These are phyloP conservation scores for Phytopythium montanum DNA, from an alignment of 352 stramenopile species.

Conservation along the genomic window DNA sequence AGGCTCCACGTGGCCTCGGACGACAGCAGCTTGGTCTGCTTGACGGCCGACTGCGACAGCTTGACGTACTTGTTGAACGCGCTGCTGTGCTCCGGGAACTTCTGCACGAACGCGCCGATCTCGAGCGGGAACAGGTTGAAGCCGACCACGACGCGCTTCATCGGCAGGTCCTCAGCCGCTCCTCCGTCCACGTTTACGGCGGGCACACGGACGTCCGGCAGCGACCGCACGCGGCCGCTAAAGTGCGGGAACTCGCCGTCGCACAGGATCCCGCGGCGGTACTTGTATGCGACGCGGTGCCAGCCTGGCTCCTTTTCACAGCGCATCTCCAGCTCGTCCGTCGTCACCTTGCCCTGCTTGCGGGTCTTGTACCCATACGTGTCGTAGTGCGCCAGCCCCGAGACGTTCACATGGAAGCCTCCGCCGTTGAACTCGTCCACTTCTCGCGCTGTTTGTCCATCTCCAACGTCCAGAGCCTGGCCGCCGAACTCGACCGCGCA, in stretches of 20 bases:
- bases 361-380: constrained; percentile 67
- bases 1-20: constrained; percentile 37
- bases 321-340: constrained; percentile 36
- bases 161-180: constrained; percentile 1
- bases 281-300: constrained; percentile 42
- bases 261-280: constrained; percentile 60
- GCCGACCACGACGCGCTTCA: constrained; percentile 68
- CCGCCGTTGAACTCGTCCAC: constrained; percentile 37
- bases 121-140: constrained; percentile 73
- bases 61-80: constrained; percentile 77
- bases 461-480: background rate
- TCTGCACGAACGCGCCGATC: constrained; percentile 54
- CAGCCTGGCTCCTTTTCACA: constrained; percentile 32
- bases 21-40: constrained; percentile 31
- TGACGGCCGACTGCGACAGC: constrained; percentile 54
- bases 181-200: too few relatives aligned
- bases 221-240: constrained; percentile 44
- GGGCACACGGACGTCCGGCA: constrained; percentile 15
- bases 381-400: constrained; percentile 50
- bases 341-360: constrained; percentile 34
- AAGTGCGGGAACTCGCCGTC: constrained; percentile 72
- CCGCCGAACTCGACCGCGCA: background rate
- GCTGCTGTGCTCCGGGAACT: constrained; percentile 61
- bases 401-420: constrained; percentile 54
- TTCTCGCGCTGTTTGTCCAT: background rate